Percentiles rank a stretch among this genome's conserved stretches.
These are phyloP conservation scores for Pichia ethanolica DNA, from an alignment of 805 yeast genomes.

Conservation along the genomic window DNA sequence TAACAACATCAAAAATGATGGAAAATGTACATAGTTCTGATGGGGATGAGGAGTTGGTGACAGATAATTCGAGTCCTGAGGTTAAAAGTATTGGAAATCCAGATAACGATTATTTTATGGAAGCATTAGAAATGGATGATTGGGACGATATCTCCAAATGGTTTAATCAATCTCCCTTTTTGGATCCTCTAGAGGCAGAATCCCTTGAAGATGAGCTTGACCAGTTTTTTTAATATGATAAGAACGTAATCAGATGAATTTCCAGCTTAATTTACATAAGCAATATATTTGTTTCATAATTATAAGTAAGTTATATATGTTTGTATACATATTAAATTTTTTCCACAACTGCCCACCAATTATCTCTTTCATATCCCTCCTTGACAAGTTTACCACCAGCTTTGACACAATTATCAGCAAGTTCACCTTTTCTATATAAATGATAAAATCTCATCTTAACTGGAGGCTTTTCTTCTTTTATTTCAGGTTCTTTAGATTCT, in stretches of 20 bases:
- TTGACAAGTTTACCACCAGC: conserved; percentile 69
- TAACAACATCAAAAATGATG: not conserved
- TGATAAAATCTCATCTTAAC: conserved; percentile 86
- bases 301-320: too few relatives aligned
- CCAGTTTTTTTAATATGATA: not conserved
- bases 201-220: not conserved
- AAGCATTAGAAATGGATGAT: not conserved
- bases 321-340: conserved; percentile 13
- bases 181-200: not conserved
- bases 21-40: not conserved
- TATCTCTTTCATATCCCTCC: conserved; percentile 85
- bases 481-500: conserved; percentile 10
- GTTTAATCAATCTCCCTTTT: not conserved
- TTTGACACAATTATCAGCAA: conserved; percentile 54
- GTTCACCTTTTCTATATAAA: conserved; percentile 76
- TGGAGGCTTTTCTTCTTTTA: conserved; percentile 23
- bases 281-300: too few relatives aligned
- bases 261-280: too few relatives aligned
- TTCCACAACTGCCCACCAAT: conserved; percentile 74
- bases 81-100: not conserved
- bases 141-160: not conserved
- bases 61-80: not conserved
- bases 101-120: not conserved
- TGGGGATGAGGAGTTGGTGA: not conserved
- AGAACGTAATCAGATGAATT: not conserved